Conservation (phyloP, 768 basidiomycete species). For the Panellus pusillus region DNA sequence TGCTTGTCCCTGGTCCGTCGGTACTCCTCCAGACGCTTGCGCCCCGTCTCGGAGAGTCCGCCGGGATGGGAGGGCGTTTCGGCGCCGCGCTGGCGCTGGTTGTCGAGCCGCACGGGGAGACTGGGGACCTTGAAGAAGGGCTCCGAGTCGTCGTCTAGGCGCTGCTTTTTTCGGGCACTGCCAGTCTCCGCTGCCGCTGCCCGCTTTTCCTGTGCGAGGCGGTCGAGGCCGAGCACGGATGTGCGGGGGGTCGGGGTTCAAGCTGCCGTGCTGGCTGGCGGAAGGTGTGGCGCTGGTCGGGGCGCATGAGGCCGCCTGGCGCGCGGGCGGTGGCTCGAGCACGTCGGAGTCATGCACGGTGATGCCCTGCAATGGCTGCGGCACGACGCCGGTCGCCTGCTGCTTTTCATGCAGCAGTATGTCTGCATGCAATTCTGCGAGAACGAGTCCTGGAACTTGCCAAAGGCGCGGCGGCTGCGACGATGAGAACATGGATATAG, state of each 20-base stretch:
- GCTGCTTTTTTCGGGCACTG: constrained; percentile 64
- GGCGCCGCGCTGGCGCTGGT: constrained; percentile 72
- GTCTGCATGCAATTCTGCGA: constrained; percentile 77
- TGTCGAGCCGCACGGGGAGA: constrained; percentile 62
- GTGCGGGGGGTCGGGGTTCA: constrained; percentile 79
- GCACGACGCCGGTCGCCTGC: constrained; percentile 52
- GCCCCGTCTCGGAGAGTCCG: constrained; percentile 78
- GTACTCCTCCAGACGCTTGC: constrained; percentile 74
- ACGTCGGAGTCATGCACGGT: constrained; percentile 79
- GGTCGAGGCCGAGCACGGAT: constrained; percentile 86
- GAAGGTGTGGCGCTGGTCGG: constrained; percentile 83
- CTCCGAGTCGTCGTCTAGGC: constrained; percentile 61
- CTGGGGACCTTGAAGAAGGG: constrained; percentile 92
- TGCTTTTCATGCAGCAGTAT: constrained; percentile 72
- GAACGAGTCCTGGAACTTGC: constrained; percentile 78
- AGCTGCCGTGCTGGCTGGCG: constrained; percentile 69
- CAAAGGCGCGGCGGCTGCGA: constrained; percentile 70
- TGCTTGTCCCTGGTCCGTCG: constrained; percentile 69
- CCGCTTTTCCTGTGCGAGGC: constrained; percentile 88
- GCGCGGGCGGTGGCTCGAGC: constrained; percentile 73
- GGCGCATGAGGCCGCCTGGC: constrained; percentile 76
- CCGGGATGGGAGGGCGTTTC: constrained; percentile 95
- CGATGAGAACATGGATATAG: constrained; percentile 1
- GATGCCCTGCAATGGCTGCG: constrained; percentile 74
- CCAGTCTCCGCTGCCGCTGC: constrained; percentile 51